A percentile compares a stretch with the other conserved stretches of the same genome.
phyloP scores from a whole-genome alignment of 2,329 filamentous ascomycete genomes.

The Talaromyces funiculosus region DNA sequence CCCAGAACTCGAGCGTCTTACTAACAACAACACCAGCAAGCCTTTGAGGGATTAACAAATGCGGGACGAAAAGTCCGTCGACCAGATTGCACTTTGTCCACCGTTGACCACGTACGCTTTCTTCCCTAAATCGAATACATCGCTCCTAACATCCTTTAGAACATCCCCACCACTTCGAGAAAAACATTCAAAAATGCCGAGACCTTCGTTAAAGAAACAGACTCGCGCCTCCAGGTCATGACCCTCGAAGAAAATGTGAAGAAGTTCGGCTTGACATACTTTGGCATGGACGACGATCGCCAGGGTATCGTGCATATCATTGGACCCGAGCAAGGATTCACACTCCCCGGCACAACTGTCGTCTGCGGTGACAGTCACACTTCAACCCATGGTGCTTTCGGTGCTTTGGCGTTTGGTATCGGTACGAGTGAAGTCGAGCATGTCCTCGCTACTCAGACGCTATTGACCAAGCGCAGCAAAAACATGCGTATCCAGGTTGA shows the following conservation, averaged over 20 bases:
- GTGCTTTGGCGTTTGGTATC: slow-evolving; percentile 90
- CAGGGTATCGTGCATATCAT: slow-evolving; percentile 99
- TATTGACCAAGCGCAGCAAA: slow-evolving; percentile 92
- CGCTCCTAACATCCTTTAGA: slow-evolving; percentile 49
- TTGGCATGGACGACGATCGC: slow-evolving; percentile 90
- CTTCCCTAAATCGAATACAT: not conserved
- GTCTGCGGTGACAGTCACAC: slow-evolving; percentile 98
- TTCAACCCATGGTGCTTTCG: slow-evolving; percentile 95
- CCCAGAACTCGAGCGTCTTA: not conserved
- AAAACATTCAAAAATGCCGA: slow-evolving; percentile 92
- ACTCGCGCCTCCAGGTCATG: slow-evolving; percentile 87
- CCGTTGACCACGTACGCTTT: slow-evolving; percentile 81
- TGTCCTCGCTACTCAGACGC: slow-evolving; percentile 90
- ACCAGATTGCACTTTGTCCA: slow-evolving; percentile 94
- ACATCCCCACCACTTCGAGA: slow-evolving; percentile 84
- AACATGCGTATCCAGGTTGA: slow-evolving; percentile 98
- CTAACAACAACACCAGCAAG: slow-evolving; percentile 58
- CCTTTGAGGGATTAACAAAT: slow-evolving; percentile 91
- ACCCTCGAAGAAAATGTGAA: slow-evolving; percentile 97
- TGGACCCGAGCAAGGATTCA: slow-evolving; percentile 97
- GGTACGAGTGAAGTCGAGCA: slow-evolving; percentile 98
- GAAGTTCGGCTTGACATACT: slow-evolving; percentile 94
- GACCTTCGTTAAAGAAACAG: slow-evolving; percentile 89
- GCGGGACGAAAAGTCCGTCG: slow-evolving; percentile 81
- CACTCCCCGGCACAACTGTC: slow-evolving; percentile 90